Base-by-base conservation (phyloP, 2,329 filamentous ascomycete species). In the Aspergillus chevalieri region DNA sequence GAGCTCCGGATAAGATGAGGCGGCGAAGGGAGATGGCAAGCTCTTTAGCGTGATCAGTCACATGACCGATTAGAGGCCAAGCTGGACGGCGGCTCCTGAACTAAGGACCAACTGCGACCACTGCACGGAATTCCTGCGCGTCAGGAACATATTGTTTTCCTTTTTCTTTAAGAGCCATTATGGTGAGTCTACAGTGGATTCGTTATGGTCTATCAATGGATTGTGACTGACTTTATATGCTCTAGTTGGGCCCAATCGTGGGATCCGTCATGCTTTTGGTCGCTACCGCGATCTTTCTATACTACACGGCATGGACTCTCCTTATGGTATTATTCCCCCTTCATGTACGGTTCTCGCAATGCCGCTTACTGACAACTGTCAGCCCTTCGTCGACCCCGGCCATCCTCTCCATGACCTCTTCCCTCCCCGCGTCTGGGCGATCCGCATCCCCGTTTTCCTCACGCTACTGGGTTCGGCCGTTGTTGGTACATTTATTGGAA, bases 291-390 rank as follows among this genome's bases (percentile, higher is more conserved):
- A 81, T 88, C 68, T 89, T 88, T 70, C 77, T 86, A 64, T 98
- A 98, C 82, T 98, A 98, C 78, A 93, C 89, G 56, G 82, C 95
- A 72, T 98, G 93, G 93, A 95, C 93, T 24, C 80, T 98, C 57
- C 80, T 97, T 59, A 97, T 98, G 88, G 93, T 96, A 82, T 44
- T 43, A 30, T 44, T 30, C 10, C 24, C 47, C 4, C 34, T 15
- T 17, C 34, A 38, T 17, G 4, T 8, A 36, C n/a, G 8, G n/a
- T 17, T 8, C n/a, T n/a, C 17, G 34, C 34, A 36, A 36, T 36
- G 15, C n/a, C n/a, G 15, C 38, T 41, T 41, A 30, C 26, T 30
- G 26, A 30, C 38, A 22, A 41, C 19, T 12, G 38, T 30, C 60
- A 98, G 93, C 93, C 93, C 68, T 98, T 98, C 72, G 93, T 98